These are phyloP conservation scores for Phytophthora palmivora DNA, from an alignment of 352 stramenopile genomes.

Conservation along the genomic window DNA sequence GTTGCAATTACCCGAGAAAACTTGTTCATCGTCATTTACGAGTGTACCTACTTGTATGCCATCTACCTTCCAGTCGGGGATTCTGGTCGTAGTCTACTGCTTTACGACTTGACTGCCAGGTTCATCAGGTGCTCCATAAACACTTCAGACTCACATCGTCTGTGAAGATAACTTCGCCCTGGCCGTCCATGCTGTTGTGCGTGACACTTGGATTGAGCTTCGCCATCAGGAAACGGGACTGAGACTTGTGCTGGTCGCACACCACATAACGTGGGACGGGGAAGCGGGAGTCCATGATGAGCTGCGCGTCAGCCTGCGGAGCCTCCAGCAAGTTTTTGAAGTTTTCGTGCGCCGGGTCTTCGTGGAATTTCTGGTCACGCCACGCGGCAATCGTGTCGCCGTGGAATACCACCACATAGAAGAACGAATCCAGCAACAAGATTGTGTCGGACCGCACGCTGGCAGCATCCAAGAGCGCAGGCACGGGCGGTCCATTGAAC, in stretches of 20 bases:
- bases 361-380: slow-evolving; percentile 97
- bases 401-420: slow-evolving; percentile 99
- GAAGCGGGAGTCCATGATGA: slow-evolving; percentile 99
- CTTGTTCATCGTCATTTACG: slow-evolving; percentile 27
- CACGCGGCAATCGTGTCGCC: slow-evolving; percentile 99
- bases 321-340: slow-evolving; percentile 99
- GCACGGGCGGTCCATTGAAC: slow-evolving; percentile 92
- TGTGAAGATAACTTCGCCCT: slow-evolving; percentile 98
- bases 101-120: slow-evolving; percentile 86
- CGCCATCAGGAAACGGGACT: slow-evolving; percentile 99
- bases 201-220: slow-evolving; percentile 99
- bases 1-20: slow-evolving; percentile 4
- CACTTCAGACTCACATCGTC: slow-evolving; percentile 99
- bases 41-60: slow-evolving; percentile 23
- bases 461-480: slow-evolving; percentile 89
- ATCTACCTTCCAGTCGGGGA: slow-evolving; percentile 20
- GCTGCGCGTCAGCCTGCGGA: slow-evolving; percentile 97
- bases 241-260: slow-evolving; percentile 99
- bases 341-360: slow-evolving; percentile 95
- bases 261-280: slow-evolving; percentile 99
- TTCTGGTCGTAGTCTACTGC: slow-evolving; percentile 15
- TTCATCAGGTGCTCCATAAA: slow-evolving; percentile 99
- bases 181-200: slow-evolving; percentile 96
- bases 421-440: slow-evolving; percentile 99
- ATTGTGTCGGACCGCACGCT: slow-evolving; percentile 98